A percentile compares a stretch with the other conserved stretches of the same genome.
phyloP scores from a whole-genome alignment of 305 asterid genomes.

The Fraxinus latifolia region DNA sequence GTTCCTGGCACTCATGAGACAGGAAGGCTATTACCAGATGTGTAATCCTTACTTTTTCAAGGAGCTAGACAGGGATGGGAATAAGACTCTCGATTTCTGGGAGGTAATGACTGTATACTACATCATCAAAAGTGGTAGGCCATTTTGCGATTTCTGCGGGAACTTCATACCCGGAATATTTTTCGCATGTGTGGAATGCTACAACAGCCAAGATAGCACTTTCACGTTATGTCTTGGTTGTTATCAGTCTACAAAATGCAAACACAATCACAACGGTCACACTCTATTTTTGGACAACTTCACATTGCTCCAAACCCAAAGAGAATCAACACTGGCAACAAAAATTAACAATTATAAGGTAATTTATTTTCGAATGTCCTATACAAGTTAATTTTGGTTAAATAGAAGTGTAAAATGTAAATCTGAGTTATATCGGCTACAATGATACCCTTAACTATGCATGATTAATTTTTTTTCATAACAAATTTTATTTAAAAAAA shows the following conservation, averaged over 20 bases:
- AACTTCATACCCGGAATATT: constrained; percentile 29
- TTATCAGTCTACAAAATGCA: constrained; percentile 13
- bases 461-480: too few relatives aligned
- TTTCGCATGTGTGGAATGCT: constrained; percentile 32
- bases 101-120: constrained; percentile 34
- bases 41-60: constrained; percentile 27
- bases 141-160: constrained; percentile 32
- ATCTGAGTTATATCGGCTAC: neutral
- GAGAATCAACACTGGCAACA: constrained; percentile 2
- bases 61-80: constrained; percentile 27
- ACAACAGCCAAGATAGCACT: neutral
- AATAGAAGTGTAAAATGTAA: too few relatives aligned
- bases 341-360: neutral
- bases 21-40: constrained; percentile 29
- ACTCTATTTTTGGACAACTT: constrained; percentile 33
- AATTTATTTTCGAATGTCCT: neutral
- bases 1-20: constrained; percentile 30
- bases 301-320: constrained; percentile 24
- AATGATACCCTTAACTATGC: neutral
- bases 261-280: constrained; percentile 23
- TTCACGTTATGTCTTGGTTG: constrained; percentile 22
- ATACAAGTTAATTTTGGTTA: neutral
- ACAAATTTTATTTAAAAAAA: too few relatives aligned
- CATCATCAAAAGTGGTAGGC: constrained; percentile 37
- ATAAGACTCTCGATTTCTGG: constrained; percentile 33